phyloP scores from a whole-genome alignment of 371 early-diverging fungal species.

The Actinomucor elegans region DNA sequence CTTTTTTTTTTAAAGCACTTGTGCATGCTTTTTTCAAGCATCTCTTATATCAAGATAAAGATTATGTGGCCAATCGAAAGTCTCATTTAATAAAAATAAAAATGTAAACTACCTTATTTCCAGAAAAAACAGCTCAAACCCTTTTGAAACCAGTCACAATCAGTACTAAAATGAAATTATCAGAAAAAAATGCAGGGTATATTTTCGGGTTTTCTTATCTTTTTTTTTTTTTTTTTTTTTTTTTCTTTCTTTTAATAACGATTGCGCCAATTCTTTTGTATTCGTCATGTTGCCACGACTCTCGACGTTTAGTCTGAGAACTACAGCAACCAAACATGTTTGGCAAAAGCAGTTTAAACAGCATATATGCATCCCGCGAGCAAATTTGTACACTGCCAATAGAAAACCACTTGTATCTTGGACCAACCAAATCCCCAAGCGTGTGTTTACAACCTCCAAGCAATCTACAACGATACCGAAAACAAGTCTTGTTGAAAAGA shows the following conservation, averaged over 20 bases:
- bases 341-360: conserved; percentile 3
- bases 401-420: not conserved
- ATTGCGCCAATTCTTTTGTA: not conserved
- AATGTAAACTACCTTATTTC: too few relatives aligned
- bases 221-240: not conserved
- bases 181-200: conserved; percentile 8
- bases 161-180: conserved; percentile 1
- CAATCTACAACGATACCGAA: not conserved
- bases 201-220: not conserved
- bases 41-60: too few relatives aligned
- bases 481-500: not conserved
- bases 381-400: too few relatives aligned
- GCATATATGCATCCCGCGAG: not conserved
- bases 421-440: conserved; percentile 6
- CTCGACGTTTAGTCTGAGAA: conserved; percentile 7
- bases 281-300: conserved; percentile 8
- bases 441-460: conserved; percentile 10
- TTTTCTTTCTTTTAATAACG: not conserved
- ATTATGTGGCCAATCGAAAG: too few relatives aligned
- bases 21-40: too few relatives aligned
- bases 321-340: not conserved
- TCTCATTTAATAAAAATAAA: too few relatives aligned
- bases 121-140: too few relatives aligned
- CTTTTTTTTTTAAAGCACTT: too few relatives aligned
- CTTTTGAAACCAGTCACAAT: not conserved